These are phyloP conservation scores for Phaeoacremonium minimum DNA, from an alignment of 2,329 filamentous ascomycete species.

Conservation along the genomic window DNA sequence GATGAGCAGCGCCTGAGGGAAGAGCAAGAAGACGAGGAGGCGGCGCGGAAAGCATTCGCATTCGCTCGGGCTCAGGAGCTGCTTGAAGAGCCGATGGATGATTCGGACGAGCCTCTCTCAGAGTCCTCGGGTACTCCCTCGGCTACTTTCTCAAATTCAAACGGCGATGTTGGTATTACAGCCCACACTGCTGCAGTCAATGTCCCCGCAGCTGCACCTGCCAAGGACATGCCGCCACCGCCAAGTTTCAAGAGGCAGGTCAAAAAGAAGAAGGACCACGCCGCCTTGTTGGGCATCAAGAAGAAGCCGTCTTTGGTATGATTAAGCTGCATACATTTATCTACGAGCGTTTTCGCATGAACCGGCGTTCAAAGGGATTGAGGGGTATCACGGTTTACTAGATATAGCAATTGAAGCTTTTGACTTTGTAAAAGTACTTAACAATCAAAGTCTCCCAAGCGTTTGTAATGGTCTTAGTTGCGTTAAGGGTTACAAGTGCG, in stretches of 20 bases:
- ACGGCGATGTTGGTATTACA: constrained; percentile 10
- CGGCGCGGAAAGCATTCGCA: constrained; percentile 73
- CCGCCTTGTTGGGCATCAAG: constrained; percentile 77
- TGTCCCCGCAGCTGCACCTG: constrained; percentile 16
- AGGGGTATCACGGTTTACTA: no score
- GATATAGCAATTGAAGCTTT: no score
- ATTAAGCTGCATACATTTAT: constrained; percentile 8
- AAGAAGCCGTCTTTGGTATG: constrained; percentile 65
- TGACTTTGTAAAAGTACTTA: no score
- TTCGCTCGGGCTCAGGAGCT: constrained; percentile 47
- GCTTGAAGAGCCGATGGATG: constrained; percentile 44
- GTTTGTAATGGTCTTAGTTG: no score
- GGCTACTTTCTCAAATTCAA: constrained; percentile 5
- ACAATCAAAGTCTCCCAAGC: no score
- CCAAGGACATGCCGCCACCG: constrained; percentile 33
- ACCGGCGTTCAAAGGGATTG: no score
- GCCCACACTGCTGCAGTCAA: constrained; percentile 18
- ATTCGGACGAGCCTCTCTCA: constrained; percentile 35
- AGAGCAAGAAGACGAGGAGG: constrained; percentile 76
- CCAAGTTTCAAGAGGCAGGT: constrained; percentile 70
- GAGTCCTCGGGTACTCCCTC: neutral
- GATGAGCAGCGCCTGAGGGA: constrained; percentile 45
- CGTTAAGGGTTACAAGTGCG: no score
- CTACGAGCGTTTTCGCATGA: constrained; percentile 9
- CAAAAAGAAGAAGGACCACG: constrained; percentile 84